Evolutionary conservation across 352 stramenopile species (phyloP), one percentile per base, ranked within the genome.

Genomic region (Globisporangium alternatum): DNA sequence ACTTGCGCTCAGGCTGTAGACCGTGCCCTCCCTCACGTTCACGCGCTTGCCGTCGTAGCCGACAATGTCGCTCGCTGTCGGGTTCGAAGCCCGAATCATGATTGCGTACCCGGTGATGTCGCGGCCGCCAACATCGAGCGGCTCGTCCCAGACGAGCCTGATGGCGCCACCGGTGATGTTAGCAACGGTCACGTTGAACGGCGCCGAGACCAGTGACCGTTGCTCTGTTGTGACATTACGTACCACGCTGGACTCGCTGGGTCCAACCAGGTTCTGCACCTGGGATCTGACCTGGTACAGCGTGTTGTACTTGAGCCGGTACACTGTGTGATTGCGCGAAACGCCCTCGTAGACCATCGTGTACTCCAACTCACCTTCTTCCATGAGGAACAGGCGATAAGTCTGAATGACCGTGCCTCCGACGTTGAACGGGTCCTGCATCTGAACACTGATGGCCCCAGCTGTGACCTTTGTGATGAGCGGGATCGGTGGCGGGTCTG

Each of bases 231-330:
- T 56, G 9, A 76, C 62, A 0, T 8, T 47, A 19, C 67, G 35
- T 9, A 72, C 53, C 0, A 56, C 39, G 13, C 74, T 78, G 30
- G 71, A 78, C 6, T 59, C 67, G 59, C 81, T 90, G 0, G 73
- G 60, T 13, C 78, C 81, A 3, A 85, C 76, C 0, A 64, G 37
- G 43, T 90, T 90, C 3, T 75, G 67, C 0, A 71, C 75, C 59
- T 83, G 73, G 45, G 85, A 88, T 37, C 77, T 87, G 43, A 87
- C 62, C 43, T 69, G 44, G 43, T 88, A 90, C 0, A 25, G 37
- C 3, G 72, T 79, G 15, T 64, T 60, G 0, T 71, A 70, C 2
- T 75, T 45, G 9, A 86, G 56, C 1, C 65, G 68, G 49, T 82
- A 85, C 19, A 80, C 58, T 0, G 71, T 85, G 47, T 62, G 64